phyloP scores from a whole-genome alignment of 2,329 filamentous ascomycete species.

The Bipolaris gigantea region DNA sequence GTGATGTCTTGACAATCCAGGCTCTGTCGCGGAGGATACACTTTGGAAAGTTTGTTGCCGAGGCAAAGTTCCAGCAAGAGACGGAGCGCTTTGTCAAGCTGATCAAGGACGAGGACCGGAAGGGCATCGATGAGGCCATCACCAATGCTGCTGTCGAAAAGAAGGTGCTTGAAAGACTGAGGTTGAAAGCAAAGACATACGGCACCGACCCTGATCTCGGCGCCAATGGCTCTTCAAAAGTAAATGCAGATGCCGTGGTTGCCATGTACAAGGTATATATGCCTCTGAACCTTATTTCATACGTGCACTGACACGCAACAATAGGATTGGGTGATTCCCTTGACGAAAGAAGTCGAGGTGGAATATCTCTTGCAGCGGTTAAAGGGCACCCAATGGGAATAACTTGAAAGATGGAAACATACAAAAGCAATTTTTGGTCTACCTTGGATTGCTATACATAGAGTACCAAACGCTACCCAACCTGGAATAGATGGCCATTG shows the following conservation, averaged over 20 bases:
- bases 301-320: neutral
- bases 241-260: slow-evolving; percentile 75
- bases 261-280: slow-evolving; percentile 44
- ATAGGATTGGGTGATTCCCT: slow-evolving; percentile 82
- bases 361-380: slow-evolving; percentile 97
- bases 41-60: slow-evolving; percentile 97
- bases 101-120: slow-evolving; percentile 78
- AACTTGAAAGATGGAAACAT: neutral
- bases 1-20: slow-evolving; percentile 88
- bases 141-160: slow-evolving; percentile 87
- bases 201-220: slow-evolving; percentile 78
- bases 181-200: slow-evolving; percentile 89
- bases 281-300: neutral
- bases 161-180: slow-evolving; percentile 83
- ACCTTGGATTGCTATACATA: neutral
- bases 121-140: slow-evolving; percentile 85
- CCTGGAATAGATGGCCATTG: neutral
- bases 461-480: neutral
- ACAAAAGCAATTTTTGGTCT: neutral
- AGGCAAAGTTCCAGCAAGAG: slow-evolving; percentile 89
- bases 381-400: slow-evolving; percentile 57
- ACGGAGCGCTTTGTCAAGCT: slow-evolving; percentile 76
- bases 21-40: slow-evolving; percentile 88
- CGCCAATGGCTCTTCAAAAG: slow-evolving; percentile 69
- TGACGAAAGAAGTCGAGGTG: slow-evolving; percentile 98